Evolutionary conservation across 495 filamentous ascomycete species (phyloP).

Genomic region (Collariella sp.): DNA sequence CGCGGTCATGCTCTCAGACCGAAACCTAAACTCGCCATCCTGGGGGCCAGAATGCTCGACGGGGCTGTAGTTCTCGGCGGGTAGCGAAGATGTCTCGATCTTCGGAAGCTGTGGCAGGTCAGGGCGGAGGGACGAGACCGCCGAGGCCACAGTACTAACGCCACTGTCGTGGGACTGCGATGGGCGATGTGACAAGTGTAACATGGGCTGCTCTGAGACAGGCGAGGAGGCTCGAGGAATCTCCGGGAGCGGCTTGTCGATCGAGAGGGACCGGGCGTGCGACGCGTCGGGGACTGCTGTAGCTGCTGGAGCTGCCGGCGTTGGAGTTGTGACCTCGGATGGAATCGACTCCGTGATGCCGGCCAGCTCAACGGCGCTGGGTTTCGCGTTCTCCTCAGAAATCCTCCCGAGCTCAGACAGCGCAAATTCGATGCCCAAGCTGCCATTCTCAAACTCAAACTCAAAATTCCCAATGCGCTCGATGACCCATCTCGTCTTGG

Average conservation of each 20-base stretch:
- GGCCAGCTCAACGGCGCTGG: conserved; percentile 22
- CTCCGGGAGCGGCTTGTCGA: conserved; percentile 39
- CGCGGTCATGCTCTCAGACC: conserved; percentile 42
- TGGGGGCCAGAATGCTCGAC: conserved; percentile 33
- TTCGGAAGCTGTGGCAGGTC: conserved; percentile 38
- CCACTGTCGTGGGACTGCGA: conserved; percentile 34
- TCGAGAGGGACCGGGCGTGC: conserved; percentile 27
- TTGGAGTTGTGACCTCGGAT: conserved; percentile 26
- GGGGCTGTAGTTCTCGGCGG: conserved; percentile 40
- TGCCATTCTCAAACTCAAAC: conserved; percentile 48
- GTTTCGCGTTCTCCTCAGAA: conserved; percentile 13
- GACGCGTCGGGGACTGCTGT: conserved; percentile 22
- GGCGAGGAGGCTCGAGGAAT: conserved; percentile 28
- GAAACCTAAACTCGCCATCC: conserved; percentile 41
- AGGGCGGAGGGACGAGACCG: conserved; percentile 35
- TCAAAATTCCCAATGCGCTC: conserved; percentile 93
- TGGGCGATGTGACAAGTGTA: conserved; percentile 27
- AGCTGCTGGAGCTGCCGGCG: conserved; percentile 19
- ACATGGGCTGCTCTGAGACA: conserved; percentile 16
- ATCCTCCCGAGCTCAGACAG: conserved; percentile 32
- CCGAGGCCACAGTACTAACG: conserved; percentile 29
- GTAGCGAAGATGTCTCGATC: conserved; percentile 39
- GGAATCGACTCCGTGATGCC: conserved; percentile 32
- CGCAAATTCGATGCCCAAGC: conserved; percentile 44
- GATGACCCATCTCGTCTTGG: conserved; percentile 74